Base-by-base conservation (phyloP, 78 protist genomes). In the Dictyostelium purpureum region DNA sequence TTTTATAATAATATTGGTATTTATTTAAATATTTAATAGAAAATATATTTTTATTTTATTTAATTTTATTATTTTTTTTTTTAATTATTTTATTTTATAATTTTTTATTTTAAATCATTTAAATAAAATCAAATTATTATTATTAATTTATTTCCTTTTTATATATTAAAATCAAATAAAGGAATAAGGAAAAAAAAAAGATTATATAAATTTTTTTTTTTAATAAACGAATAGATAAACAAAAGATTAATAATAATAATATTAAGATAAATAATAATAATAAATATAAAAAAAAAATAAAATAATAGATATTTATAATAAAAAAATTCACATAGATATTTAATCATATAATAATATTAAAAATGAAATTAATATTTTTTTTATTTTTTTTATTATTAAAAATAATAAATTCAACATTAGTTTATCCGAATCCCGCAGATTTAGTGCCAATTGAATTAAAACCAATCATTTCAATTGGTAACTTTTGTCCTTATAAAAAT, bases 401-500 rank as follows among this genome's bases (percentile, higher is more conserved):
- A 63, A 31, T 18, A 14, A 31, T 63, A 33, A 63, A 63, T 63
- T 63, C 71, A 14, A 37, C 71, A 26, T 63, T 63, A 33, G 71
- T 63, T 16, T 63, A 63, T 33, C 45, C 71, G 43, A 26, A 42
- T 33, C 71, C 90, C 4, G 26, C 69, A 10, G 61, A 85, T 37
- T 35, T 85, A 54, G 73, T 59, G 61, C 47, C 79, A 21, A 56
- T 61, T 59, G n/a, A 47, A 51, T n/a, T 85, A 21, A 57, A 31
- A 67, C 75, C 52, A 28, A 47, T 85, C 24, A 43, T 73, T 26
- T 85, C 92, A 1, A 61, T 85, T 43, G 92, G 92, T 42, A 85
- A 85, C 57, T 56, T 28, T 61, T 73, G 82, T 74, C 92, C 92
- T 54, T 85, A 51, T 38, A 56, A 11, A 73, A 77, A 45, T 66